Evolutionary conservation across 2,329 filamentous ascomycete species (phyloP), one percentile per base, ranked within the genome.

Genomic region (Paecilomyces niveus): DNA sequence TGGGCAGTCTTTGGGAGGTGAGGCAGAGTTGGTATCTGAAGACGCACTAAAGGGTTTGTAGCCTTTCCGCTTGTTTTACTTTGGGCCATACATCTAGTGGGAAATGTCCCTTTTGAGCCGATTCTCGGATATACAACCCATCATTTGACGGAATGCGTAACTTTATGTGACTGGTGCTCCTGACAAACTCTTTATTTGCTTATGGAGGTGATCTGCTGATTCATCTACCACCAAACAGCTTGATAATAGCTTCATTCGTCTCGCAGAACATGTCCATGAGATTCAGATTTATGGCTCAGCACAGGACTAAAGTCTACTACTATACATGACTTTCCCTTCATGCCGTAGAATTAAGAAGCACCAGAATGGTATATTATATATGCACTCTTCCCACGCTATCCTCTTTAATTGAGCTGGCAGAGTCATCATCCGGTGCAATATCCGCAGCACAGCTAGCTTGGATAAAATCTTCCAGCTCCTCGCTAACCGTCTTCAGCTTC

Each of bases 381-480:
- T 53, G 35, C 51, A 65, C 64, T 64, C 63, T 57, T 53, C 58
- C 61, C 33, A 54, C 7, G 5, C 62, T 58, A 49, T 66, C 64
- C 18, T 65, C 64, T 58, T 60, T 63, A 50, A 59, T 59, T 8
- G 59, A 54, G 54, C 63, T 65, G 52, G 54, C 61, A 32, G 66
- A 62, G 59, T 70, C 70, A 22, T 66, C 67, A 61, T 74, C 70
- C 33, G 63, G 64, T 45, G 68, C 69, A 59, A 76, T 74, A 71
- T 96, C 92, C 15, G 94, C 92, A 0, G 90, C 88, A 63, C 89
- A 81, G 68, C 92, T 97, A 26, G 92, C 88, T 67, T 96, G 91
- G 29, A 96, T 88, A 74, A 97, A 97, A 65, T 97, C 94, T 73
- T 97, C 94, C 58, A 97, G 78, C 77, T 97, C 94, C 72, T 97